These are phyloP conservation scores for Aspergillus pseudonomiae DNA, from an alignment of 2,329 filamentous ascomycete species.

Conservation along the genomic window DNA sequence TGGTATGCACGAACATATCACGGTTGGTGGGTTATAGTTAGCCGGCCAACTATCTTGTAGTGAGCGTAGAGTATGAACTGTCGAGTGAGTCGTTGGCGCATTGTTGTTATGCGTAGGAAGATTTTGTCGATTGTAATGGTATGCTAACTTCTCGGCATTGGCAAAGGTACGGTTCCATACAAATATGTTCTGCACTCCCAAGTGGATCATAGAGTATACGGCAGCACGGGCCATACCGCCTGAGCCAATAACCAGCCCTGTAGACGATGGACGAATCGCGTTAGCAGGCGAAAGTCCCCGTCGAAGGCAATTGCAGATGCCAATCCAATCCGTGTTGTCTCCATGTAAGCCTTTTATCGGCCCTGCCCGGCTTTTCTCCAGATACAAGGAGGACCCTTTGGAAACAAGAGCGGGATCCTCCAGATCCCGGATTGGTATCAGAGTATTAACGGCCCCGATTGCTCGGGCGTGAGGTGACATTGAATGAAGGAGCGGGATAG, in stretches of 20 bases:
- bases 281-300: constrained; percentile 74
- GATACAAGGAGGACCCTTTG: constrained; percentile 58
- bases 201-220: constrained; percentile 43
- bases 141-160: constrained; percentile 39
- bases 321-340: constrained; percentile 82
- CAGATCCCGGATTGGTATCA: constrained; percentile 69
- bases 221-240: constrained; percentile 52
- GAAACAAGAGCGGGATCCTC: constrained; percentile 58
- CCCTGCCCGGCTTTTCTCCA: constrained; percentile 65
- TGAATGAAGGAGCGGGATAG: constrained; percentile 65
- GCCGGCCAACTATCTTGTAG: constrained; percentile 37
- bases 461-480: constrained; percentile 73
- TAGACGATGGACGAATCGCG: constrained; percentile 59
- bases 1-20: constrained; percentile 43
- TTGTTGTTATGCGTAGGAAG: constrained; percentile 23
- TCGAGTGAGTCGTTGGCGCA: constrained; percentile 22
- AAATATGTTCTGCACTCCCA: constrained; percentile 43
- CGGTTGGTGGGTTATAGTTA: constrained; percentile 40
- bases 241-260: constrained; percentile 65
- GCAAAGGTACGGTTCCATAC: constrained; percentile 41
- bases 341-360: constrained; percentile 72
- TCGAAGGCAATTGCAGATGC: constrained; percentile 72
- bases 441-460: constrained; percentile 75
- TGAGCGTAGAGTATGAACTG: constrained; percentile 33
- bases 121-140: constrained; percentile 41